Evolutionary conservation across 1,139 yeast species (phyloP).

Genomic region (Magnusiomyces suaveolens): DNA sequence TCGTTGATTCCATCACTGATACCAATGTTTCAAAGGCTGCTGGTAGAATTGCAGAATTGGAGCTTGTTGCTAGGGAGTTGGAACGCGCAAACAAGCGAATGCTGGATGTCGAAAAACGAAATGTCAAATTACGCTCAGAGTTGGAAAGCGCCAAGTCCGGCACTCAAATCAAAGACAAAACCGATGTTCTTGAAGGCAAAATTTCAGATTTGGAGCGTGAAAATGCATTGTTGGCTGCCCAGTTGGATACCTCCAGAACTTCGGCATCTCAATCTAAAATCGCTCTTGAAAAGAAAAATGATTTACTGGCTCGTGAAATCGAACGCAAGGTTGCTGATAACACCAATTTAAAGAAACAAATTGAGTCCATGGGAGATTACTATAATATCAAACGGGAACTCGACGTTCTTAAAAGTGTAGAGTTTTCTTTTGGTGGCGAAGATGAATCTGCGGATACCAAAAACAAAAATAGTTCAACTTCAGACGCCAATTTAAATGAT

Average conservation of each 20-base stretch:
- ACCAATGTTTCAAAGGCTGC: constrained; percentile 20
- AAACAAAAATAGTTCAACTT: constrained; percentile 28
- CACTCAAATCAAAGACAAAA: constrained; percentile 40
- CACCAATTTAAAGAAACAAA: constrained; percentile 41
- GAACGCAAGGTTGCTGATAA: constrained; percentile 44
- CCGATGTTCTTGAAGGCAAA: constrained; percentile 28
- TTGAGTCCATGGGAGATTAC: constrained; percentile 71
- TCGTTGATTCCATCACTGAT: constrained; percentile 16
- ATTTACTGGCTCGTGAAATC: constrained; percentile 40
- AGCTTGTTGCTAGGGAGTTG: constrained; percentile 61
- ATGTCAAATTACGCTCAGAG: constrained; percentile 61
- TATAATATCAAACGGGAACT: constrained; percentile 71
- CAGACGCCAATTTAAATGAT: constrained; percentile 14
- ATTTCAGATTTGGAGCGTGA: constrained; percentile 37
- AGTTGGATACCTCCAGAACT: constrained; percentile 38
- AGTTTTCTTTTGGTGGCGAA: constrained; percentile 35
- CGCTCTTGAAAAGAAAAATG: constrained; percentile 30
- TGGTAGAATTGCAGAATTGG: constrained; percentile 44
- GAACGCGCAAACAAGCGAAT: constrained; percentile 63
- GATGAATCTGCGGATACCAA: constrained; percentile 28
- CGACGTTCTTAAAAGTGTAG: constrained; percentile 60
- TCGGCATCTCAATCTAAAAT: constrained; percentile 11
- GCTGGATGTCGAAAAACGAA: constrained; percentile 65
- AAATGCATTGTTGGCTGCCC: constrained; percentile 51
- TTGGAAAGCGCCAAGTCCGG: constrained; percentile 46